Evolutionary conservation across 2,329 filamentous ascomycete genomes (phyloP).

Genomic region (Penicillium hordei): DNA sequence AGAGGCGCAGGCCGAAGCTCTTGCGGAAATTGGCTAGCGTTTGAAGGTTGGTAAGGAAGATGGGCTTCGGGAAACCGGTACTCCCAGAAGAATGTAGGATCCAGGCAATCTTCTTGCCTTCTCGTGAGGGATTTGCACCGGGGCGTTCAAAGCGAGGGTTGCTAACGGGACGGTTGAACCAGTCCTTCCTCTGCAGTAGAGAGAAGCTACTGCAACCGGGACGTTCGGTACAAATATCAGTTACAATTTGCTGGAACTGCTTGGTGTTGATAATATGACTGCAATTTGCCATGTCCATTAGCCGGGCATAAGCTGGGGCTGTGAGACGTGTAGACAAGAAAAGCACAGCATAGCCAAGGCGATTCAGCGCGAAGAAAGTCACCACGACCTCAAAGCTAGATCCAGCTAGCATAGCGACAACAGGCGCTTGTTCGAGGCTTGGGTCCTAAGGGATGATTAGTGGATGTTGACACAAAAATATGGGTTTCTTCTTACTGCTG

Average conservation of each 20-base stretch:
- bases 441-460: constrained; percentile 14
- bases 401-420: constrained; percentile 54
- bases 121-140: constrained; percentile 22
- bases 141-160: constrained; percentile 11
- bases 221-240: constrained; percentile 18
- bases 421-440: constrained; percentile 35
- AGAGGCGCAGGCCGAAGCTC: constrained; percentile 48
- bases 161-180: constrained; percentile 19
- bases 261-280: constrained; percentile 23
- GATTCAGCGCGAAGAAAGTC: constrained; percentile 55
- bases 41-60: constrained; percentile 56
- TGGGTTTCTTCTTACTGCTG: constrained; percentile 14
- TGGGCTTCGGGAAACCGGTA: constrained; percentile 63
- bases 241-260: constrained; percentile 24
- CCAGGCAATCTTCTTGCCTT: constrained; percentile 40
- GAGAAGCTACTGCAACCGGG: constrained; percentile 23
- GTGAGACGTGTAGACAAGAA: constrained; percentile 57
- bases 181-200: constrained; percentile 22
- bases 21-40: constrained; percentile 50
- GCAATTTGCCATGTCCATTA: constrained; percentile 46
- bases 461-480: fast-evolving
- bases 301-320: constrained; percentile 50
- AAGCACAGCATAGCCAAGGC: constrained; percentile 57
- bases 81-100: constrained; percentile 55
- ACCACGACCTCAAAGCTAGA: constrained; percentile 59